Evolutionary conservation across 1,284 basidiomycete genomes (phyloP).

Genomic region (Prillingera fragicola): DNA sequence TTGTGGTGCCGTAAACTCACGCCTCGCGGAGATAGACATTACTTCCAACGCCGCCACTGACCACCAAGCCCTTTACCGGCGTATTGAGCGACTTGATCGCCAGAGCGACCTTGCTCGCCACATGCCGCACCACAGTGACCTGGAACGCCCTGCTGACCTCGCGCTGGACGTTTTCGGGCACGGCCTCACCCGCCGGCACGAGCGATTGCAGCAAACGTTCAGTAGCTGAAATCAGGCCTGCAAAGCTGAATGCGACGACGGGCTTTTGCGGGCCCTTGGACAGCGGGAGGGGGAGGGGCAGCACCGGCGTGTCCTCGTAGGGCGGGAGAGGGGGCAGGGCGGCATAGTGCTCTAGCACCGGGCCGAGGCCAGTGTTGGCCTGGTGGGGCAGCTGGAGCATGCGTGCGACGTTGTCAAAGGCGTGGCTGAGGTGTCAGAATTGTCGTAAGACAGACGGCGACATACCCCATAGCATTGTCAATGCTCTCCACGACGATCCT

Average conservation of each 20-base stretch:
- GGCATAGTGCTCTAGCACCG: slow-evolving; percentile 65
- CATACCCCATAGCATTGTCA: slow-evolving; percentile 66
- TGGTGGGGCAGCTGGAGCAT: slow-evolving; percentile 61
- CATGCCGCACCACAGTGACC: slow-evolving; percentile 61
- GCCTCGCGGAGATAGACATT: slow-evolving; percentile 63
- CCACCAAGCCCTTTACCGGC: slow-evolving; percentile 59
- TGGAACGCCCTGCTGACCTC: slow-evolving; percentile 67
- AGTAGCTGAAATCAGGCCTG: slow-evolving; percentile 63
- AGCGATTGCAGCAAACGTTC: slow-evolving; percentile 27
- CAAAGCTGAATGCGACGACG: slow-evolving; percentile 64
- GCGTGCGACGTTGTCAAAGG: slow-evolving; percentile 73
- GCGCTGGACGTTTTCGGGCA: slow-evolving; percentile 19
- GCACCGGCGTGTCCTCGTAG: slow-evolving; percentile 36
- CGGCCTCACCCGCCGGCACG: slow-evolving; percentile 5
- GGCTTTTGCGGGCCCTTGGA: slow-evolving; percentile 19
- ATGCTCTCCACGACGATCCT: slow-evolving; percentile 66
- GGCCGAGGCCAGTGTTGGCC: slow-evolving; percentile 60
- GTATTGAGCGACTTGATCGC: slow-evolving; percentile 52
- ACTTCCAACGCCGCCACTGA: slow-evolving; percentile 86
- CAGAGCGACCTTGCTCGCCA: slow-evolving; percentile 66
- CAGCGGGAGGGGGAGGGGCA: slow-evolving; percentile 56
- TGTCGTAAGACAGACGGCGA: neutral
- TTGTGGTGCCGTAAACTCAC: slow-evolving; percentile 46
- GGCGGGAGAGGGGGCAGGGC: slow-evolving; percentile 25
- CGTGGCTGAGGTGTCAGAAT: slow-evolving; percentile 49